phyloP scores from a whole-genome alignment of 2,329 filamentous ascomycete genomes.

The Hypoxylon rubiginosum region DNA sequence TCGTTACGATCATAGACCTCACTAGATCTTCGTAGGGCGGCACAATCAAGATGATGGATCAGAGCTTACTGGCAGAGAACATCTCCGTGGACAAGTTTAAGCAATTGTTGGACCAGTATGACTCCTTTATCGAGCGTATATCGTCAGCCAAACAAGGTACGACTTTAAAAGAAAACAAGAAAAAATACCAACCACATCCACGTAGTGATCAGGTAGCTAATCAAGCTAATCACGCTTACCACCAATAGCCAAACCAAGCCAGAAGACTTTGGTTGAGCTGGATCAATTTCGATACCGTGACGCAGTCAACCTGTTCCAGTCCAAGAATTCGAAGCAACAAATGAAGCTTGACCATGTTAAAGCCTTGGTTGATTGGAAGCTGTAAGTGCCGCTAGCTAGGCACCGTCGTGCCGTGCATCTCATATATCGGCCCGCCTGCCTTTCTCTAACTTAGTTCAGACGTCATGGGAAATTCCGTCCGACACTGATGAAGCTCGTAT shows the following conservation, averaged over 20 bases:
- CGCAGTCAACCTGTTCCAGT: conserved; percentile 63
- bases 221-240: conserved; percentile 19
- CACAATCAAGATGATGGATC: conserved; percentile 35
- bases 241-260: conserved; percentile 61
- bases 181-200: conserved; percentile 37
- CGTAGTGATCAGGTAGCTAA: conserved; percentile 17
- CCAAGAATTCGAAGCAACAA: conserved; percentile 49
- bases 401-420: conserved; percentile 1
- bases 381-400: conserved; percentile 61
- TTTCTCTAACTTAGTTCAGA: conserved; percentile 50
- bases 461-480: conserved; percentile 74
- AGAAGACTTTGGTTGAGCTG: conserved; percentile 67
- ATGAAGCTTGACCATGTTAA: conserved; percentile 72
- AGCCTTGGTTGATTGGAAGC: conserved; percentile 77
- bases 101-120: conserved; percentile 55
- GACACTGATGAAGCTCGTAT: conserved; percentile 70
- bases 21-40: background rate
- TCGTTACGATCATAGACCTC: background rate
- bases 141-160: conserved; percentile 62
- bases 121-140: conserved; percentile 57
- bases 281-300: conserved; percentile 71
- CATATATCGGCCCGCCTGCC: conserved; percentile 4
- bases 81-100: conserved; percentile 55
- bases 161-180: no score
- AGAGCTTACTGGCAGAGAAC: conserved; percentile 39